A percentile compares a stretch with the other conserved stretches of the same genome.
Conservation (phyloP, 2,329 filamentous ascomycete genomes). For the Myriosclerotinia scirpicola region DNA sequence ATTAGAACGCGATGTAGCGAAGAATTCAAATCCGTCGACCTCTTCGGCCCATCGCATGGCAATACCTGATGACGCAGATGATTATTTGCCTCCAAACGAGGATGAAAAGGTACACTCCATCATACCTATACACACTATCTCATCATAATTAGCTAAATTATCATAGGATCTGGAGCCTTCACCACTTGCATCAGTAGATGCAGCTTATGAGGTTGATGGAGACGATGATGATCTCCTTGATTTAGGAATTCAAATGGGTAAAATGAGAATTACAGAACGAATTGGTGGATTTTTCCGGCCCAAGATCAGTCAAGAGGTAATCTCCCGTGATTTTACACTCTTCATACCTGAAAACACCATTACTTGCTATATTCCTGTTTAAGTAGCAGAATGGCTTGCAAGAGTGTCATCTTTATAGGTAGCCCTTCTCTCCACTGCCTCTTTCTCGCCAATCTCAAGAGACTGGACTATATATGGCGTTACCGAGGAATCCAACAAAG, state of each 20-base stretch:
- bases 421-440: background rate
- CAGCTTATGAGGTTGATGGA: slow-evolving; percentile 64
- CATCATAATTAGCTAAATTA: background rate
- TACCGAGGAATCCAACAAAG: no score
- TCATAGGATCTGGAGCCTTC: slow-evolving; percentile 57
- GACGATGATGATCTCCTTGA: slow-evolving; percentile 69
- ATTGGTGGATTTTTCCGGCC: slow-evolving; percentile 72
- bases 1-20: slow-evolving; percentile 66
- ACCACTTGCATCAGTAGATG: slow-evolving; percentile 62
- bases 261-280: slow-evolving; percentile 70
- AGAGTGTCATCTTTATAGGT: slow-evolving; percentile 26
- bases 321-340: slow-evolving; percentile 40
- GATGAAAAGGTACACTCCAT: slow-evolving; percentile 49
- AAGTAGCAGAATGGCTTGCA: slow-evolving; percentile 24
- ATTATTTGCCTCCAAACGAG: slow-evolving; percentile 47
- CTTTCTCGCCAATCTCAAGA: background rate
- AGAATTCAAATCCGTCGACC: slow-evolving; percentile 39
- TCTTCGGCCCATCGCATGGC: slow-evolving; percentile 29
- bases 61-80: slow-evolving; percentile 51
- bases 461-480: background rate
- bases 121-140: background rate
- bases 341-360: background rate
- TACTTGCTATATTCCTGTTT: background rate
- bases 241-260: slow-evolving; percentile 69
- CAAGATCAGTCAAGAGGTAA: slow-evolving; percentile 68